Percentiles rank a stretch among this genome's conserved stretches.
Evolutionary conservation across 2,329 filamentous ascomycete genomes (phyloP).

Genomic region (Penicillium brasilianum): DNA sequence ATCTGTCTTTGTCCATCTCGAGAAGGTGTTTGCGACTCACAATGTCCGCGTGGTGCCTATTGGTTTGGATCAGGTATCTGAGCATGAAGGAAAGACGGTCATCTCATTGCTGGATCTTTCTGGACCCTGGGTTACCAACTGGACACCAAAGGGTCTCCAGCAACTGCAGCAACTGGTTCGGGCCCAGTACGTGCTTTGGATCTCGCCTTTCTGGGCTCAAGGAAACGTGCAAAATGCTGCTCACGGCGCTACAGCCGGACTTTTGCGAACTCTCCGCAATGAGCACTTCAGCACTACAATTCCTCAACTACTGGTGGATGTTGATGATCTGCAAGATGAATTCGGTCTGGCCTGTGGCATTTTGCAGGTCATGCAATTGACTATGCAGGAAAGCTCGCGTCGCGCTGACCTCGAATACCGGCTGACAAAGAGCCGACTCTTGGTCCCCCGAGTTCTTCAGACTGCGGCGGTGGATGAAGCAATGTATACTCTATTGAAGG

Average conservation of each 20-base stretch:
- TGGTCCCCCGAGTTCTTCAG: conserved; percentile 21
- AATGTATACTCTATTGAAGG: conserved; percentile 24
- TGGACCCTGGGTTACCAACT: conserved; percentile 20
- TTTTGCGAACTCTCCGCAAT: conserved; percentile 34
- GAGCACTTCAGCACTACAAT: conserved; percentile 27
- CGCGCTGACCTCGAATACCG: conserved; percentile 23
- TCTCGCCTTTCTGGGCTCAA: conserved; percentile 24
- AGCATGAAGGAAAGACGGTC: conserved; percentile 24
- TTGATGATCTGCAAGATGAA: conserved; percentile 16
- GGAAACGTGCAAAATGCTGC: conserved; percentile 20
- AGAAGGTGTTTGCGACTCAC: conserved; percentile 20
- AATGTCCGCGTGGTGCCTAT: conserved; percentile 18
- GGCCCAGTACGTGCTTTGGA: conserved; percentile 29
- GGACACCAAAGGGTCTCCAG: conserved; percentile 18
- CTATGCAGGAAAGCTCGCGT: conserved; percentile 18
- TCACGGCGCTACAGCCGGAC: conserved; percentile 27
- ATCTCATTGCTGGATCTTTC: conserved; percentile 28
- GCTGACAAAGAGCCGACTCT: conserved; percentile 18
- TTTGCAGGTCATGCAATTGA: conserved; percentile 24
- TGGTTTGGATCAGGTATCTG: conserved; percentile 16
- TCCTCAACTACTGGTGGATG: conserved; percentile 28
- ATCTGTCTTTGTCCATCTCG: conserved; percentile 15
- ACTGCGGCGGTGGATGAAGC: conserved; percentile 20
- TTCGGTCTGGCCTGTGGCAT: conserved; percentile 18
- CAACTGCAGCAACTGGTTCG: conserved; percentile 18